These are phyloP conservation scores for Pisolithus orientalis DNA, from an alignment of 768 basidiomycete species.

Conservation along the genomic window DNA sequence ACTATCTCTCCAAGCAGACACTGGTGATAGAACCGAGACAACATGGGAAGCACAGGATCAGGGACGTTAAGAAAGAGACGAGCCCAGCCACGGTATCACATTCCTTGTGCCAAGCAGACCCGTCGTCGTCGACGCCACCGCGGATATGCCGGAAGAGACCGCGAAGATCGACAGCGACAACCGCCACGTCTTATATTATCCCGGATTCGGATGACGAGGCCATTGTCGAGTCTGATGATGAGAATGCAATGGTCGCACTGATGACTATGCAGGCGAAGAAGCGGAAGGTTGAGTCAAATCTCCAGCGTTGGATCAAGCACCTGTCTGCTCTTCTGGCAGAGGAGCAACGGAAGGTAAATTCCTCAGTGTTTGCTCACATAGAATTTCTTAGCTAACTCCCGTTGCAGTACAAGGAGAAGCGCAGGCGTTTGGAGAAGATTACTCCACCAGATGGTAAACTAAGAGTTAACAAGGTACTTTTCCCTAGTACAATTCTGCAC, in stretches of 20 bases:
- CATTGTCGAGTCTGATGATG: constrained; percentile 35
- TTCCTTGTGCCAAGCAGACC: constrained; percentile 10
- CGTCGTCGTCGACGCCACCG: constrained; percentile 15
- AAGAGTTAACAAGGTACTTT: constrained; percentile 53
- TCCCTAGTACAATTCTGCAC: neutral
- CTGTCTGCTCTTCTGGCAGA: constrained; percentile 51
- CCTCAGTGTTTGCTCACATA: constrained; percentile 1
- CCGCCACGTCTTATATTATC: constrained; percentile 54
- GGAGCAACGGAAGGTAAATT: constrained; percentile 63
- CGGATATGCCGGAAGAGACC: constrained; percentile 45
- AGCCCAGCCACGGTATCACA: constrained; percentile 27
- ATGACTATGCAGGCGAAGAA: constrained; percentile 29
- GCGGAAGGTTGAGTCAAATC: constrained; percentile 36
- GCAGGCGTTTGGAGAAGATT: constrained; percentile 46
- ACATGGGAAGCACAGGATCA: constrained; percentile 18
- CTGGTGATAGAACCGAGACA: constrained; percentile 18
- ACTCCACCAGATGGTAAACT: constrained; percentile 38
- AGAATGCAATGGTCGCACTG: constrained; percentile 25
- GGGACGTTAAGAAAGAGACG: constrained; percentile 39
- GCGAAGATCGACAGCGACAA: constrained; percentile 46
- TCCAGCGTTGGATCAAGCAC: constrained; percentile 67
- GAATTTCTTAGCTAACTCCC: neutral
- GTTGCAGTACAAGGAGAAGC: constrained; percentile 55
- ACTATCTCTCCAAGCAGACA: constrained; percentile 45
- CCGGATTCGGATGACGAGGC: constrained; percentile 70